Conservation (phyloP, 2,329 filamentous ascomycete species). For the Metarhizium brunneum region DNA sequence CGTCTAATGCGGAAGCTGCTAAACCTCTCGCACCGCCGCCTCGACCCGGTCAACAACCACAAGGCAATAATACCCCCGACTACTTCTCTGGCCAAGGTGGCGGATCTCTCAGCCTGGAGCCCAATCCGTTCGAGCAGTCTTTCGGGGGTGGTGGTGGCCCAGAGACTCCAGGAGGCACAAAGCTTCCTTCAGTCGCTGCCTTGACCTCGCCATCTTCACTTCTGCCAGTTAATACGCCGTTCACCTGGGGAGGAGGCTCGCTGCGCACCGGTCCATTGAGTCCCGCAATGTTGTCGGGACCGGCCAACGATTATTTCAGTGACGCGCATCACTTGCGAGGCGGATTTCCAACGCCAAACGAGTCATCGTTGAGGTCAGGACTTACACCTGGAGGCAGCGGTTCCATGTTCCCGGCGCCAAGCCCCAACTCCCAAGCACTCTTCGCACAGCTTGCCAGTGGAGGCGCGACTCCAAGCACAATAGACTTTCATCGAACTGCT, state of each 20-base stretch:
- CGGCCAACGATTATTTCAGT: constrained; percentile 75
- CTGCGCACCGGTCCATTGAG: constrained; percentile 87
- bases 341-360: constrained; percentile 90
- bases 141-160: constrained; percentile 58
- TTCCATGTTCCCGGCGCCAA: constrained; percentile 92
- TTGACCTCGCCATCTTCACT: constrained; percentile 85
- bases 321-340: constrained; percentile 70
- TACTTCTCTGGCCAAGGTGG: constrained; percentile 55
- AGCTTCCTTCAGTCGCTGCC: constrained; percentile 81
- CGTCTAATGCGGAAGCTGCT: constrained; percentile 47
- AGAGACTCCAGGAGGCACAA: constrained; percentile 74
- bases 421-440: constrained; percentile 75
- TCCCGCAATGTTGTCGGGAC: constrained; percentile 93
- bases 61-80: constrained; percentile 49
- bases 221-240: constrained; percentile 62
- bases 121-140: constrained; percentile 95
- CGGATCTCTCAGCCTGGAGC: constrained; percentile 63
- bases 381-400: constrained; percentile 90
- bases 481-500: constrained; percentile 92
- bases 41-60: constrained; percentile 44
- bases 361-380: constrained; percentile 85
- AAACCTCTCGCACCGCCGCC: constrained; percentile 64
- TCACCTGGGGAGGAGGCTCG: constrained; percentile 75
- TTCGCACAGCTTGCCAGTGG: constrained; percentile 72
- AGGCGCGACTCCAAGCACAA: constrained; percentile 77